These are phyloP conservation scores for Pythium rhizo-oryzae DNA, from an alignment of 352 stramenopile species.

Conservation along the genomic window DNA sequence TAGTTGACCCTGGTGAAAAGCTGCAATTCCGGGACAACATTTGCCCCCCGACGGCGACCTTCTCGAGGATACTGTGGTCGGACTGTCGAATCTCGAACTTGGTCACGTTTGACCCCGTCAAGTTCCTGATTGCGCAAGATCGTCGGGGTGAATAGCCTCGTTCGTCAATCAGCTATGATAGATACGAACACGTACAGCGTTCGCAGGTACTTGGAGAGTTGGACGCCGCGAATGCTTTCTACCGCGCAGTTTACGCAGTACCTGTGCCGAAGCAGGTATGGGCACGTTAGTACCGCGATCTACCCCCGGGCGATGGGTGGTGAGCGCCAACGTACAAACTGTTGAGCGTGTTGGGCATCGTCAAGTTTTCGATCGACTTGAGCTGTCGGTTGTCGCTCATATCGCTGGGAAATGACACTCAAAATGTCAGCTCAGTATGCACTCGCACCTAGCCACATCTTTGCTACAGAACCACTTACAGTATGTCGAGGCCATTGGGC, in stretches of 20 bases:
- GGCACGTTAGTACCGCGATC: no score
- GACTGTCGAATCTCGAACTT: constrained; percentile 17
- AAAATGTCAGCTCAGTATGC: no score
- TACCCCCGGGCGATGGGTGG: no score
- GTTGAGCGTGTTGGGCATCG: constrained; percentile 18
- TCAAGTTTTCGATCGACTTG: constrained; percentile 17
- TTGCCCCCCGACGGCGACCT: no score
- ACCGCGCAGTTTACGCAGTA: no score
- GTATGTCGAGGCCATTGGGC: not conserved
- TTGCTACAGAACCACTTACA: constrained; percentile 13
- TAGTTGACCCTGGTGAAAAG: no score
- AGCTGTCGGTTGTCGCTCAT: constrained; percentile 8
- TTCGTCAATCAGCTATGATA: no score
- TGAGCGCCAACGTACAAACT: no score
- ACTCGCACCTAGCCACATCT: no score
- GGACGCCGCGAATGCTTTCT: constrained; percentile 22
- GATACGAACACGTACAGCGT: constrained; percentile 13
- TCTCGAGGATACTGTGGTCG: not conserved
- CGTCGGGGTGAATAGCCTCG: no score
- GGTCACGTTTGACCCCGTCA: not conserved
- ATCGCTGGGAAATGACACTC: not conserved
- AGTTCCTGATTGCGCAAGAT: constrained; percentile 1
- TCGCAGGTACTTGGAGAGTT: constrained; percentile 14
- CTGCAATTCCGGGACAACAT: not conserved
- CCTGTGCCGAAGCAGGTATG: no score